Percentiles rank a stretch among this genome's conserved stretches.
Evolutionary conservation across 2,329 filamentous ascomycete genomes (phyloP).

Genomic region (Paecilomyces formosus): DNA sequence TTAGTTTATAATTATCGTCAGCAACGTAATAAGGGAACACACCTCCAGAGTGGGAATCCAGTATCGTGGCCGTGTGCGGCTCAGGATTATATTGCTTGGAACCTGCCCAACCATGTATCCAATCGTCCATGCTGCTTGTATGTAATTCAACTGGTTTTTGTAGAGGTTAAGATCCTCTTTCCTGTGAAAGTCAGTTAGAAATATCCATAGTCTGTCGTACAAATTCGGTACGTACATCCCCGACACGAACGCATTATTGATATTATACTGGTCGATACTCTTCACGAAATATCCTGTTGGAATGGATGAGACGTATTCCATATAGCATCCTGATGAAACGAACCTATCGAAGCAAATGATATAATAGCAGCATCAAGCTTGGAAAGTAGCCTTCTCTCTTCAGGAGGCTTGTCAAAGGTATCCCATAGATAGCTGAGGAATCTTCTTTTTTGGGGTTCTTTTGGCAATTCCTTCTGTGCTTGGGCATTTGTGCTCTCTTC

Average conservation of each 20-base stretch:
- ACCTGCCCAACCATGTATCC: constrained; percentile 53
- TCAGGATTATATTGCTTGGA: constrained; percentile 46
- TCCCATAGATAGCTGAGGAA: constrained; percentile 49
- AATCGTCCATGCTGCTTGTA: constrained; percentile 51
- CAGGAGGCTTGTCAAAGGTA: constrained; percentile 44
- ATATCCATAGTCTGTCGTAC: neutral
- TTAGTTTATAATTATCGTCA: neutral
- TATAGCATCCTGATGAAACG: neutral
- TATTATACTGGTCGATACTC: constrained; percentile 39
- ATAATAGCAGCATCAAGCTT: constrained; percentile 44
- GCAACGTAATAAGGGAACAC: constrained; percentile 4
- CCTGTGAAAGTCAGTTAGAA: constrained; percentile 20
- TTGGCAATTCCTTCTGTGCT: neutral
- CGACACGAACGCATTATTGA: constrained; percentile 42
- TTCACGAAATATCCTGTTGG: constrained; percentile 44
- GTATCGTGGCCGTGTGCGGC: constrained; percentile 38
- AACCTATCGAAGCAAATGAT: constrained; percentile 39
- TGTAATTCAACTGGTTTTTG: constrained; percentile 50
- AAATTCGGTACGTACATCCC: constrained; percentile 30
- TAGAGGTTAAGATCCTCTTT: constrained; percentile 47
- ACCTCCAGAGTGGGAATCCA: constrained; percentile 44
- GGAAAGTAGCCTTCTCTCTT: constrained; percentile 43
- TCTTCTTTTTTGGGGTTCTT: constrained; percentile 22
- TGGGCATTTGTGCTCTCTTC: neutral
- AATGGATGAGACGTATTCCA: neutral